Conservation (phyloP, 179 eudicot genomes). For the Actinidia polygama region DNA sequence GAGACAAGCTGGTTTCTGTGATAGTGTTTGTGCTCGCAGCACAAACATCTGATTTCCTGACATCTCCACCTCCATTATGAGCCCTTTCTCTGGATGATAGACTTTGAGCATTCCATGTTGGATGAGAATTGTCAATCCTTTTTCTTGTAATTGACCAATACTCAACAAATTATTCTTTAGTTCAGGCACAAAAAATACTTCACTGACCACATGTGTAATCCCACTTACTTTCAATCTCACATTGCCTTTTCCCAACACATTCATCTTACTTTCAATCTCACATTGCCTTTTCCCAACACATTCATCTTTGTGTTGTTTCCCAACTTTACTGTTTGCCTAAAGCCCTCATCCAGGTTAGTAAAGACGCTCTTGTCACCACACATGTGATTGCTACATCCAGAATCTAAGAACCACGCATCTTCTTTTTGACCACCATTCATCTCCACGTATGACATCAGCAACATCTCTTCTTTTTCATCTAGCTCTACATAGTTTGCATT, state of each 20-base stretch:
- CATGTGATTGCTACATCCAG: conserved; percentile 17
- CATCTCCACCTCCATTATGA: background rate
- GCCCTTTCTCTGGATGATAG: background rate
- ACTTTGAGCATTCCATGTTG: background rate
- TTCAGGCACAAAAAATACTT: background rate
- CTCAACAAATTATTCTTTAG: background rate
- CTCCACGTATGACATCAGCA: conserved; percentile 13
- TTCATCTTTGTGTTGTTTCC: background rate
- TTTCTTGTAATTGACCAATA: conserved; percentile 4
- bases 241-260: background rate
- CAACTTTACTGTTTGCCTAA: background rate
- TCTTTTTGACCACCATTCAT: background rate
- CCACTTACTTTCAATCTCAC: background rate
- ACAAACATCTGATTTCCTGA: background rate
- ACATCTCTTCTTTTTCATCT: conserved; percentile 13
- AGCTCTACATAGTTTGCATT: background rate
- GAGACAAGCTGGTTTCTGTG: background rate
- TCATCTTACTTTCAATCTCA: background rate
- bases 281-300: background rate
- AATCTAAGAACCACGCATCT: conserved; percentile 17
- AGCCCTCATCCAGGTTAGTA: background rate
- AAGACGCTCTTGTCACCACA: conserved; percentile 3
- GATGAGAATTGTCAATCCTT: background rate
- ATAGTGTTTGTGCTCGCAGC: background rate
- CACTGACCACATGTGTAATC: background rate